Conservation (phyloP, 345 rosid species). For the Syzygium oleosum region DNA sequence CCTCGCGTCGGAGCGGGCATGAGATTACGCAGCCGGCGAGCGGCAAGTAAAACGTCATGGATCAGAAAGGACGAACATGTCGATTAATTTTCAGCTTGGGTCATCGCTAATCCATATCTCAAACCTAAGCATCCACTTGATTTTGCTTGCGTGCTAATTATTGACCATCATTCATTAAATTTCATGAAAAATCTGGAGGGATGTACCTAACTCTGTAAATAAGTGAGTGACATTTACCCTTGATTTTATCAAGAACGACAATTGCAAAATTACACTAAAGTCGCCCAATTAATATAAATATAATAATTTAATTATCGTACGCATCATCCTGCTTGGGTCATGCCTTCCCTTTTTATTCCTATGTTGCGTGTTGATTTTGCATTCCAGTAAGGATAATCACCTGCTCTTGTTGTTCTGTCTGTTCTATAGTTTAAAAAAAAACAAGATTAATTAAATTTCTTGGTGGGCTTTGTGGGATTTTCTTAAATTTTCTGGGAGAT, state of each 20-base stretch:
- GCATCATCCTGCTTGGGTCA: not conserved
- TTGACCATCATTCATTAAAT: not conserved
- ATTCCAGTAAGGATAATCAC: not conserved
- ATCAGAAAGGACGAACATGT: not conserved
- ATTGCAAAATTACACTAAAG: not conserved
- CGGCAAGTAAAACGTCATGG: not conserved
- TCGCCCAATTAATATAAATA: not conserved
- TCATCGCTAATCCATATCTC: not conserved
- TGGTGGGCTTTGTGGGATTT: not conserved
- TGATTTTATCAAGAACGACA: not conserved
- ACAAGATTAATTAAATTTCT: not conserved
- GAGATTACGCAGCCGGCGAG: not conserved
- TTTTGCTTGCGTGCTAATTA: not conserved
- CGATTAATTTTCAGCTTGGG: not conserved
- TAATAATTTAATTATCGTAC: not conserved
- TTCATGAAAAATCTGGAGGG: not conserved
- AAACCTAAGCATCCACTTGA: not conserved
- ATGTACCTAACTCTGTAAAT: not conserved
- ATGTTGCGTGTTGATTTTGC: not conserved
- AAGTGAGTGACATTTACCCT: not conserved
- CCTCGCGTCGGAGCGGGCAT: accelerated
- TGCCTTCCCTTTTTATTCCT: not conserved
- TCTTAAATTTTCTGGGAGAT: not conserved
- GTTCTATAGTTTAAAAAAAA: not conserved
- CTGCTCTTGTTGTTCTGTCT: not conserved